Conservation (phyloP, 148 eudicot species). For the Linanthus parryae region DNA sequence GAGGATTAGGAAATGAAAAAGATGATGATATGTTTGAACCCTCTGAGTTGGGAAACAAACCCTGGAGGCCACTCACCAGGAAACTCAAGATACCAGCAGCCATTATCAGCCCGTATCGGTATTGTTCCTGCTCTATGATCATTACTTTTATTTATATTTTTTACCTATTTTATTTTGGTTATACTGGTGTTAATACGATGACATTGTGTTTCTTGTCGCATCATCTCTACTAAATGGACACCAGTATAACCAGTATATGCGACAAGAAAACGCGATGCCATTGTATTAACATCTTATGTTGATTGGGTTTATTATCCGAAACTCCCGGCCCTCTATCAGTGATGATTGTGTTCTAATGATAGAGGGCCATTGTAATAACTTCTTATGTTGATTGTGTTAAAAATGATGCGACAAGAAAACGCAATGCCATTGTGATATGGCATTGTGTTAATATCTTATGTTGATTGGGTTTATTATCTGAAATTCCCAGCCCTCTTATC, state of each 20-base stretch:
- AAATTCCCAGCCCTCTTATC: no score
- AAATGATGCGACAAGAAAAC: not conserved
- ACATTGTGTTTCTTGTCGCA: not conserved
- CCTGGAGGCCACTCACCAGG: slow-evolving; percentile 92
- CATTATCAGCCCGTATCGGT: slow-evolving; percentile 84
- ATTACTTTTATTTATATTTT: not conserved
- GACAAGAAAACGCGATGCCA: not conserved
- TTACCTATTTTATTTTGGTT: not conserved
- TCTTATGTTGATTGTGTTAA: no score
- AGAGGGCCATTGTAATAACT: no score
- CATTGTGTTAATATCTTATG: not conserved
- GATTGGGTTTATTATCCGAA: not conserved
- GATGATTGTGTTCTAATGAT: no score
- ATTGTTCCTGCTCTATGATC: slow-evolving; percentile 9
- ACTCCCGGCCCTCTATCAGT: no score
- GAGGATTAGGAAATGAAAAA: slow-evolving; percentile 37
- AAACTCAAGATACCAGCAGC: slow-evolving; percentile 82
- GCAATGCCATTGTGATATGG: not conserved
- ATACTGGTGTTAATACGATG: not conserved
- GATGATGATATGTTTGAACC: slow-evolving; percentile 43
- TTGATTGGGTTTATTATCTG: not conserved
- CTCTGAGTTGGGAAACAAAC: slow-evolving; percentile 57
- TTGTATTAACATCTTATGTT: not conserved
- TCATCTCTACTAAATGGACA: no score
- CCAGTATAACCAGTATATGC: not conserved